Base-by-base conservation (phyloP, 768 basidiomycete species). In the Mycena albidolilacea region DNA sequence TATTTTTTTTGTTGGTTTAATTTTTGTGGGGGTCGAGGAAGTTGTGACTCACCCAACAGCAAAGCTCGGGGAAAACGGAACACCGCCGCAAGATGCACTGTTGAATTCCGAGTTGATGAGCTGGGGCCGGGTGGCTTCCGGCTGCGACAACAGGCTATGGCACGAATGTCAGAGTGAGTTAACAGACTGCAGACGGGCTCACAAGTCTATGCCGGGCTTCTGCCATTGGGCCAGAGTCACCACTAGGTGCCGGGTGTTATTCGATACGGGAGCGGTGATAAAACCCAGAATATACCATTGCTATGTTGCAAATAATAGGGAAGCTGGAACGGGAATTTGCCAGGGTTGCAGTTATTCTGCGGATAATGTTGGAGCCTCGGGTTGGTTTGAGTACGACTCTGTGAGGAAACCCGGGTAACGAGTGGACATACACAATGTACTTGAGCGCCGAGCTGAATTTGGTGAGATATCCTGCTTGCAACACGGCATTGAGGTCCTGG, bases 31-130 rank as follows among this genome's bases (percentile, higher is more conserved):
- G 50, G 19, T 19, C 6, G n/a, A 21, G 21, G 10, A 54, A 54
- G 10, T 54, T 54, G 23, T 30, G 9, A 23, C 52, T 12, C 10
- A 54, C 52, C 85, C 86, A 9, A 86, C 87, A 14, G 81, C 89
- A 72, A 88, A 89, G 4, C 86, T 88, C 74, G 89, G 82, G 2
- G 88, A 89, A 58, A 89, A 81, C 4, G 85, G 84, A 23, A 87
- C 77, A n/a, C 88, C 89, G 19, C 88, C 89, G 75, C 89, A 89
- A 10, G 87, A 86, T 5, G 85, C 87, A 6, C 84, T 85, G 78
- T 89, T 90, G 75, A 89, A 89, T 77, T 90, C 89, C 46, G 85
- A 86, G 85, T 88, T 87, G 69, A 89, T 81, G 41, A 89, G 76
- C 67, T 82, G 78, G 70, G 82, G 84, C 60, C 76, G 78, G 64